These are phyloP conservation scores for Asterophora parasitica DNA, from an alignment of 768 basidiomycete genomes.

Conservation along the genomic window DNA sequence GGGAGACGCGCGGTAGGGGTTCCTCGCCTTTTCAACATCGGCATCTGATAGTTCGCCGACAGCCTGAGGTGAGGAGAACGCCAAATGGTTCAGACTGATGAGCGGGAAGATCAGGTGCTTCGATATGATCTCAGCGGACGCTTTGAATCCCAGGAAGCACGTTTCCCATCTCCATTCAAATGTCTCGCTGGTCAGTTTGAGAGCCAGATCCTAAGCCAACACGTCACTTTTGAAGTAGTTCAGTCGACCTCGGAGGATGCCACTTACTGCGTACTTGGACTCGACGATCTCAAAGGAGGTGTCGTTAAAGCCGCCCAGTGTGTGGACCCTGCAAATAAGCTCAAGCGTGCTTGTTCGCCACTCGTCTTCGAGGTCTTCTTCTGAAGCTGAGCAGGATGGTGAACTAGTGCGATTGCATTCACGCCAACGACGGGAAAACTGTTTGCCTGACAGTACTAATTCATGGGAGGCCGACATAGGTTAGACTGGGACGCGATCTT, in stretches of 20 bases:
- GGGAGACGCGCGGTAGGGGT: background rate
- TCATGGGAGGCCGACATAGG: slow-evolving; percentile 1
- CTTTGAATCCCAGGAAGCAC: slow-evolving; percentile 54
- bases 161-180: slow-evolving; percentile 84
- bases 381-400: slow-evolving; percentile 22
- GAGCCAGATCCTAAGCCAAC: slow-evolving; percentile 54
- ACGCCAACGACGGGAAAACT: slow-evolving; percentile 69
- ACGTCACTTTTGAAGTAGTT: slow-evolving; percentile 3
- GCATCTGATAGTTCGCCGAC: slow-evolving; percentile 49
- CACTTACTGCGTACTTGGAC: slow-evolving; percentile 55
- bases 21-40: slow-evolving; percentile 63
- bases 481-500: slow-evolving; percentile 12
- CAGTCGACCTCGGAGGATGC: slow-evolving; percentile 3
- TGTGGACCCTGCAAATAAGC: slow-evolving; percentile 54
- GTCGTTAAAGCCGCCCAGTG: slow-evolving; percentile 54
- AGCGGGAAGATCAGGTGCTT: slow-evolving; percentile 75
- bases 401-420: slow-evolving; percentile 43
- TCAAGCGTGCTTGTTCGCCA: slow-evolving; percentile 58
- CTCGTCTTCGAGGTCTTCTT: slow-evolving; percentile 36
- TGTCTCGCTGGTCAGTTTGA: slow-evolving; percentile 50
- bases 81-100: slow-evolving; percentile 64
- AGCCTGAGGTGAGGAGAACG: slow-evolving; percentile 57
- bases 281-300: slow-evolving; percentile 55
- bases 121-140: slow-evolving; percentile 69
- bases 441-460: slow-evolving; percentile 49